These are phyloP conservation scores for Auriscalpium vulgare DNA, from an alignment of 768 basidiomycete species.

Conservation along the genomic window DNA sequence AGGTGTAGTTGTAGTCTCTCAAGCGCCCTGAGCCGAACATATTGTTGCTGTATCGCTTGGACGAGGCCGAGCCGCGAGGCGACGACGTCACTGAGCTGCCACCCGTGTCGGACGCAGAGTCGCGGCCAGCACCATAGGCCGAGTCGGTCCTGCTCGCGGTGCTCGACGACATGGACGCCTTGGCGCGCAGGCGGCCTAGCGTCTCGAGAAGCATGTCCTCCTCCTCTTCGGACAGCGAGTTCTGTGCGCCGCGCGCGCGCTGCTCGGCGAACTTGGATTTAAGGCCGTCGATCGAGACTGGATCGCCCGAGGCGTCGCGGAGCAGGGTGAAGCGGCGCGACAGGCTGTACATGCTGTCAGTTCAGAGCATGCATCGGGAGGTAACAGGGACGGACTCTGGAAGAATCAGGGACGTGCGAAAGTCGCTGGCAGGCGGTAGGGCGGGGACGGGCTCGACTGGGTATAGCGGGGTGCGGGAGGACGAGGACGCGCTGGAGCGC, in stretches of 20 bases:
- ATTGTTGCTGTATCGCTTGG: conserved; percentile 79
- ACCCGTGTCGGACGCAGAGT: conserved; percentile 24
- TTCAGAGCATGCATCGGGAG: conserved; percentile 12
- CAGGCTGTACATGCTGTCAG: conserved; percentile 39
- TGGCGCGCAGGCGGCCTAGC: conserved; percentile 45
- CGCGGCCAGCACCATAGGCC: background rate
- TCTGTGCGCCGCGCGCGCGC: conserved; percentile 56
- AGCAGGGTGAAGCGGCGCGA: conserved; percentile 78
- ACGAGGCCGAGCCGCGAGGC: conserved; percentile 33
- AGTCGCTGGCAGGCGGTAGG: conserved; percentile 65
- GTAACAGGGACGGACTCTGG: conserved; percentile 56
- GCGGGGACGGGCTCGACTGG: conserved; percentile 37
- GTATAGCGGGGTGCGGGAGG: conserved; percentile 7
- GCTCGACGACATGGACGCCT: conserved; percentile 18
- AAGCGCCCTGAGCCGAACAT: conserved; percentile 77
- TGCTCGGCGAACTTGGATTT: conserved; percentile 67
- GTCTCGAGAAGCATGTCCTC: conserved; percentile 80
- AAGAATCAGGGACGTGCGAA: conserved; percentile 80
- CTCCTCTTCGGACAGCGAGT: conserved; percentile 73
- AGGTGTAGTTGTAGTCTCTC: conserved; percentile 66
- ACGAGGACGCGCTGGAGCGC: conserved; percentile 13
- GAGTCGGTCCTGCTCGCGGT: conserved; percentile 17
- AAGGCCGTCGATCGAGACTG: conserved; percentile 57
- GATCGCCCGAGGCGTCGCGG: conserved; percentile 57
- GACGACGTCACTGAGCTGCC: conserved; percentile 29